phyloP scores from a whole-genome alignment of 768 basidiomycete genomes.

The Phaffia tasmanica region DNA sequence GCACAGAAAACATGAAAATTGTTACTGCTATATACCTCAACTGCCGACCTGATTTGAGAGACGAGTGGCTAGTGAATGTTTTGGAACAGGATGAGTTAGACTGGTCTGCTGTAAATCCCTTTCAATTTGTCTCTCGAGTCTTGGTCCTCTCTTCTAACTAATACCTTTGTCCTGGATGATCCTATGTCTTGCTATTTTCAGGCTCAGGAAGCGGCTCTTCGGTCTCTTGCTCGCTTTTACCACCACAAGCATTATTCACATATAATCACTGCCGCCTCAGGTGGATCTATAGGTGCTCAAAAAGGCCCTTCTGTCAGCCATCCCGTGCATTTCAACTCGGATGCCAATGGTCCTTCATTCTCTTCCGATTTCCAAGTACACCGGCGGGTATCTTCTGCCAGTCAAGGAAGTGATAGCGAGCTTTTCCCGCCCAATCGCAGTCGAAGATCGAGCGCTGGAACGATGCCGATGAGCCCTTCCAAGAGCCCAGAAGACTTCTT shows the following conservation, averaged over 20 bases:
- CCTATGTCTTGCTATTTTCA: conserved; percentile 33
- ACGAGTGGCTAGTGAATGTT: conserved; percentile 91
- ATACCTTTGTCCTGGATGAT: background rate
- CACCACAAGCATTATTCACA: conserved; percentile 78
- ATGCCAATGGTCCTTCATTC: background rate
- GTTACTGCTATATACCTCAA: conserved; percentile 97
- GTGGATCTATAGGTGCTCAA: conserved; percentile 47
- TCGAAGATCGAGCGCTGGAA: conserved; percentile 48
- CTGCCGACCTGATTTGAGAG: conserved; percentile 87
- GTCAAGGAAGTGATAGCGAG: conserved; percentile 61
- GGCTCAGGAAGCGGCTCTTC: conserved; percentile 90
- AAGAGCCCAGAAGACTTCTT: conserved; percentile 53
- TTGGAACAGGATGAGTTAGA: conserved; percentile 88
- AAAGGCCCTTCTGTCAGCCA: conserved; percentile 35
- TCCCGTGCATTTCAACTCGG: conserved; percentile 26
- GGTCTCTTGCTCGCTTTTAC: conserved; percentile 90
- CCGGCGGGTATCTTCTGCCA: conserved; percentile 1
- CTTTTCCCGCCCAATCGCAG: conserved; percentile 91
- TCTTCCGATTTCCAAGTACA: conserved; percentile 23
- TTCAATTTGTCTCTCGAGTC: background rate
- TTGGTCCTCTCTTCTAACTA: background rate
- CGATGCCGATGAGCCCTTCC: conserved; percentile 62
- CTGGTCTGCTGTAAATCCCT: conserved; percentile 55
- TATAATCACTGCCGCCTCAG: conserved; percentile 58
- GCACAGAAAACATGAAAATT: conserved; percentile 96